Percentiles rank a stretch among this genome's conserved stretches.
Conservation (phyloP, 1,284 basidiomycete species). For the Rhodotorula sp. region DNA sequence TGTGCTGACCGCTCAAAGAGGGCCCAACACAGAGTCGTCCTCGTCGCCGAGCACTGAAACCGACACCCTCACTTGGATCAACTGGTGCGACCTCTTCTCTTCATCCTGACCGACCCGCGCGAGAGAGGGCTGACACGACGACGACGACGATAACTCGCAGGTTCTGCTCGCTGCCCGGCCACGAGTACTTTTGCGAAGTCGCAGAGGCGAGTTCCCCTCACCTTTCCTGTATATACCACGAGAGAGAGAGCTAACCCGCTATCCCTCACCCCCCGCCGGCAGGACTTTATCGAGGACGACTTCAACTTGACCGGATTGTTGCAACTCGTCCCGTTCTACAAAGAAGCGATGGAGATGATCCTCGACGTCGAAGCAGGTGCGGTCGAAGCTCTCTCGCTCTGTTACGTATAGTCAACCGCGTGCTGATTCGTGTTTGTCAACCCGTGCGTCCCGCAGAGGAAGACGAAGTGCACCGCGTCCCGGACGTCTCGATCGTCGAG, state of each 20-base stretch:
- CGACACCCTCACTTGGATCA: constrained; percentile 80
- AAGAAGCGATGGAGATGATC: constrained; percentile 99
- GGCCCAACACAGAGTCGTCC: constrained; percentile 21
- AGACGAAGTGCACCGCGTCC: constrained; percentile 70
- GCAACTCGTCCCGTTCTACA: constrained; percentile 95
- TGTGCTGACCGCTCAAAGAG: too few species aligned
- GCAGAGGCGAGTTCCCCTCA: constrained; percentile 22
- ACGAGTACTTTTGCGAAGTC: constrained; percentile 94
- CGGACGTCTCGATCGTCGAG: constrained; percentile 94
- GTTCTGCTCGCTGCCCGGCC: constrained; percentile 95
- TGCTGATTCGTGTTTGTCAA: background rate
- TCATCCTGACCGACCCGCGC: background rate
- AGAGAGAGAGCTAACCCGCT: background rate
- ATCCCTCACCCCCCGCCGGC: background rate
- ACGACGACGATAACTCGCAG: background rate
- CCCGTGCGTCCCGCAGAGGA: constrained; percentile 61
- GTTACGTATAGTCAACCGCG: too few species aligned
- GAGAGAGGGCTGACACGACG: background rate
- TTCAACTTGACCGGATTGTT: constrained; percentile 98
- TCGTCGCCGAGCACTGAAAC: constrained; percentile 37
- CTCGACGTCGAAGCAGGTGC: constrained; percentile 87
- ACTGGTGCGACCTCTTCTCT: constrained; percentile 59
- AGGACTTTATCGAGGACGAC: constrained; percentile 98
- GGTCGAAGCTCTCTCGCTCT: constrained; percentile 43
- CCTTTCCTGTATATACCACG: background rate